Evolutionary conservation across 2,329 filamentous ascomycete species (phyloP), one percentile per base, ranked within the genome.

Genomic region (Lachnellula arida): DNA sequence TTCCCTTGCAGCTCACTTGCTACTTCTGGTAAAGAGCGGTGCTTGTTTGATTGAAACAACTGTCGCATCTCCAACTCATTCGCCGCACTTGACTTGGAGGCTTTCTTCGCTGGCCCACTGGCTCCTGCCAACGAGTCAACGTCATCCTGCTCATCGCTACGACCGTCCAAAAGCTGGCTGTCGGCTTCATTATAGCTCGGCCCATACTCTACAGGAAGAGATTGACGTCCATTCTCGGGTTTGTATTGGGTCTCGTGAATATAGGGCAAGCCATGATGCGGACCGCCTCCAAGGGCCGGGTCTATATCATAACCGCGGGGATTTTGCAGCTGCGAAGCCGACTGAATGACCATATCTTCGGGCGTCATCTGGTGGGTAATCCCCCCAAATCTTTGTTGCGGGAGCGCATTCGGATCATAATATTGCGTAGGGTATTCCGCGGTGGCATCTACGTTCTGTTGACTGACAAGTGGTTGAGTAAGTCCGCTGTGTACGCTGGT

Each of bases 21-120:
- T 15, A 93, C 85, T 8, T 92, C 88, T 61, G 84, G 81, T 25
- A 93, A 72, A 32, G 73, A 79, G 34, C 88, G 83, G 60, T 84
- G 79, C 60, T 83, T 82, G 67, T 91, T 91, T 54, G 79, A 76
- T n/a, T 78, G 74, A 60, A 90, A 87, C 49, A 93, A 77, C 66
- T 89, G 86, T 44, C 88, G 81, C 80, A 93, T 85, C 70, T 93
- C 89, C 56, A 88, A 78, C 70, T 92, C 89, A 65, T 92, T 92
- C 61, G 89, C 90, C 2, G 88, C 87, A 60, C 84, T 91, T 15
- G 87, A 85, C 49, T 85, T 80, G 28, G 81, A 78, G n/a, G 75
- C 73, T 28, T 81, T 78, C 70, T 82, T 87, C 35, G 79, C 73
- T 40, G 78, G 76, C 25, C 72, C 72, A 15, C 71, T 65, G 7